Evolutionary conservation across 257 asterid genomes (phyloP), one percentile per base, ranked within the genome.

Genomic region (Ehretia macrophylla): DNA sequence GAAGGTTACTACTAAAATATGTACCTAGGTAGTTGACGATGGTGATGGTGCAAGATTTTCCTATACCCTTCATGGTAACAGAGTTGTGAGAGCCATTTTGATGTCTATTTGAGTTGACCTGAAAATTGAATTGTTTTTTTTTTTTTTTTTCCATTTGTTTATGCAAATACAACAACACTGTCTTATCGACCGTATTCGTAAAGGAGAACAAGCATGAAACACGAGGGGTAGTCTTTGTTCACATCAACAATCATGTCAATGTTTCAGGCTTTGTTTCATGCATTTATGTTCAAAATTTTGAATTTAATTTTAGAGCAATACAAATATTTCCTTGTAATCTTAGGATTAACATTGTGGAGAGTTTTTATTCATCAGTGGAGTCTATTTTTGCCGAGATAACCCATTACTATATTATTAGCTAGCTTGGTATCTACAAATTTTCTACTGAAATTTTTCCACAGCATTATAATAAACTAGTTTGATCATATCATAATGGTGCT

Each of bases 221-320:
- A 74, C 57, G 55, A 64, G 74, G 65, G n/a, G 65, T 75, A 68
- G 66, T 75, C 76, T 56, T 56, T 74, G 65, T 74, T 79, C 64
- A 77, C 76, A 71, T 76, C 80, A 68, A 69, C 82, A 70, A 60
- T 74, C 77, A 81, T 81, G 66, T 73, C 72, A 39, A 56, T 52
- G 66, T 63, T 52, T 77, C 39, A 73, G 23, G 39, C 64, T 70
- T 71, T 62, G 62, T 59, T 70, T 73, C 54, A 55, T 46, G 17
- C 62, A 71, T 45, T 51, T 55, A 9, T 55, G 62, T 55, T 65
- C 35, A 50, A 4, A 42, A 11, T 10, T 42, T 42, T 42, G 47
- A 42, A 10, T 42, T 42, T 42, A 27, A 53, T 38, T 21, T 37
- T 35, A 17, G 1, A 32, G 46, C 23, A 19, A 58, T 14, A 42